Conservation (phyloP, 352 stramenopile species). For the Globisporangium parvum region DNA sequence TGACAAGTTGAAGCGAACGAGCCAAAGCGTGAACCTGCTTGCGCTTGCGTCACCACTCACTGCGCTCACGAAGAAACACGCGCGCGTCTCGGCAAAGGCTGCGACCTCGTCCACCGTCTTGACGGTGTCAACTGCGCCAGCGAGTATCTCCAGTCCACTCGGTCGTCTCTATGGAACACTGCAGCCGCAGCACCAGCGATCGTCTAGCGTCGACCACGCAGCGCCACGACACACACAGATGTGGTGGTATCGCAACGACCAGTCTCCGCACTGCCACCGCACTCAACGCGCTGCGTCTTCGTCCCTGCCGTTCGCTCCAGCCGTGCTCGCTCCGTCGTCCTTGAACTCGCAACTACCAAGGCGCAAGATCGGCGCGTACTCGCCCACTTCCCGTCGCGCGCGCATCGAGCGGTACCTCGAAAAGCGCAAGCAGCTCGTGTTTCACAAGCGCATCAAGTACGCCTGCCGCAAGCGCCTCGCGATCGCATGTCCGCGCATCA, state of each 20-base stretch:
- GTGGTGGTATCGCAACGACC: too few species aligned
- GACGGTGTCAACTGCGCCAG: too few species aligned
- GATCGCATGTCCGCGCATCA: slow-evolving; percentile 59
- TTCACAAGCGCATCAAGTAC: slow-evolving; percentile 71
- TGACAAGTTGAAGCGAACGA: slow-evolving; percentile 4
- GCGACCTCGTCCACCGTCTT: too few species aligned
- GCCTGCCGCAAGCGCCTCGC: slow-evolving; percentile 61
- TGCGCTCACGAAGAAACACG: slow-evolving; percentile 8
- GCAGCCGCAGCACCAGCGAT: too few species aligned
- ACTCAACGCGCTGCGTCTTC: too few species aligned
- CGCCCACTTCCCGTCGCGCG: slow-evolving; percentile 37
- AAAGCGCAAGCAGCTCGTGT: slow-evolving; percentile 70
- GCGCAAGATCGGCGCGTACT: slow-evolving; percentile 62
- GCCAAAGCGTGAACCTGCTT: background rate
- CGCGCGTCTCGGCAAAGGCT: background rate
- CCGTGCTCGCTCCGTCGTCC: background rate
- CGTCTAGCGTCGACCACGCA: too few species aligned
- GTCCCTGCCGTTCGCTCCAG: too few species aligned
- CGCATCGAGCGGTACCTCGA: slow-evolving; percentile 62
- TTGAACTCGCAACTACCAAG: background rate
- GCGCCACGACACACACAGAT: too few species aligned
- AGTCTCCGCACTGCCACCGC: too few species aligned
- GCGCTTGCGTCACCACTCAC: slow-evolving; percentile 10
- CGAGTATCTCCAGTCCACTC: too few species aligned
- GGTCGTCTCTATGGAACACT: too few species aligned